Evolutionary conservation across 306 rosid genomes (phyloP).

Genomic region (Cicer judaicum): DNA sequence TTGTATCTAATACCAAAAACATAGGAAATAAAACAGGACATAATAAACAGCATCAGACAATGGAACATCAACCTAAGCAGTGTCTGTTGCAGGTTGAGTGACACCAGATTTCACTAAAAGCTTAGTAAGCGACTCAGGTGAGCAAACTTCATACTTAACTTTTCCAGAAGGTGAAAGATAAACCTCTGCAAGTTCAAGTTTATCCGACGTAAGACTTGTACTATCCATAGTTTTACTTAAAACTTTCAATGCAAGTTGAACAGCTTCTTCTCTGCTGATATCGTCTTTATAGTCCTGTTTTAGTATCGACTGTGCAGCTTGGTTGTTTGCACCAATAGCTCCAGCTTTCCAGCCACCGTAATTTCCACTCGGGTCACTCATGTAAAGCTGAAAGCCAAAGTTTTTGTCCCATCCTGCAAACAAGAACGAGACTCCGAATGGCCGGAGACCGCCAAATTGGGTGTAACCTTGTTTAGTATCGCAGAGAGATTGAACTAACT

Average conservation of each 20-base stretch:
- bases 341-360: constrained; percentile 65
- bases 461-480: constrained; percentile 63
- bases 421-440: constrained; percentile 57
- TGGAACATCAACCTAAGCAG: constrained; percentile 49
- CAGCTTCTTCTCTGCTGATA: constrained; percentile 57
- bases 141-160: constrained; percentile 61
- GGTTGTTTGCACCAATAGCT: constrained; percentile 60
- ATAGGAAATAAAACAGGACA: not conserved
- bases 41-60: constrained; percentile 7
- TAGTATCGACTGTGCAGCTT: constrained; percentile 57
- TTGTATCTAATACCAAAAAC: constrained; percentile 11
- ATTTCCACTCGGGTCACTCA: constrained; percentile 65
- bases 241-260: constrained; percentile 60
- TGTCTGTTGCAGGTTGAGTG: constrained; percentile 57
- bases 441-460: constrained; percentile 59
- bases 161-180: constrained; percentile 55
- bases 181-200: constrained; percentile 60
- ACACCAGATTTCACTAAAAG: constrained; percentile 57
- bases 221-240: constrained; percentile 62
- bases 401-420: constrained; percentile 65
- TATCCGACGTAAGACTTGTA: constrained; percentile 56
- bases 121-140: constrained; percentile 53
- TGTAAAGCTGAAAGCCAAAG: constrained; percentile 59
- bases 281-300: constrained; percentile 66
- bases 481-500: constrained; percentile 60